Base-by-base conservation (phyloP, 2,329 filamentous ascomycete genomes). In the Drechmeria coniospora region DNA sequence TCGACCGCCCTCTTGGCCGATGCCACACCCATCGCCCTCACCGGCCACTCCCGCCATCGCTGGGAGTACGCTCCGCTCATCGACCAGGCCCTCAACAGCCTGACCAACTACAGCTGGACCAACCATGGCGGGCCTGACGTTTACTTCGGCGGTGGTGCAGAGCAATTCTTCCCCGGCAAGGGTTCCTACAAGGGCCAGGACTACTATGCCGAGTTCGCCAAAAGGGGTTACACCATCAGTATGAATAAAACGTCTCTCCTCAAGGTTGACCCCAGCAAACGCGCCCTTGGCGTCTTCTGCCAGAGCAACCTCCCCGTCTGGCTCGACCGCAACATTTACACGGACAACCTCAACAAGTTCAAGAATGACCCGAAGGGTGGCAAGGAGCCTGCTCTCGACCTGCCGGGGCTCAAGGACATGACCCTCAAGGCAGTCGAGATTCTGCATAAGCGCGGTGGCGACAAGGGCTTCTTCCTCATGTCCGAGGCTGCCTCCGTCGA, bases 351-450 rank as follows among this genome's bases (percentile, higher is more conserved):
- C 15, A 57, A 63, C 38, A 61, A 53, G 25, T 63, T 76, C 36
- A 65, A 66, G 32, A 81, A 86, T 50, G 65, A 77, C 40, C 80
- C 82, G 1, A 61, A 68, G 8, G 80, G 80, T 27, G 64, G 64
- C 35, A 61, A 65, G 23, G 59, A 56, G 11, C 59, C 77, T 22
- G 80, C 80, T 5, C 61, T 66, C 6, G 80, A 90, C 44, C 70
- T 87, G 16, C 82, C 82, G 1, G 82, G 82, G 4, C 70, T 90
- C 27, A 87, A 83, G 56, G 79, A 90, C 24, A 92, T 92, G 82
- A 86, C 82, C 0, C 61, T 86, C 41, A 92, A 92, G 60, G 81
- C 81, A 15, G 68, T 90, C 27, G 79, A 87, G 33, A 72, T 87
- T 29, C 68, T 90, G n/a, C 57, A 77, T 49, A 62, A 62, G 21